phyloP scores from a whole-genome alignment of 116 monocot species.

The Zostera marina region DNA sequence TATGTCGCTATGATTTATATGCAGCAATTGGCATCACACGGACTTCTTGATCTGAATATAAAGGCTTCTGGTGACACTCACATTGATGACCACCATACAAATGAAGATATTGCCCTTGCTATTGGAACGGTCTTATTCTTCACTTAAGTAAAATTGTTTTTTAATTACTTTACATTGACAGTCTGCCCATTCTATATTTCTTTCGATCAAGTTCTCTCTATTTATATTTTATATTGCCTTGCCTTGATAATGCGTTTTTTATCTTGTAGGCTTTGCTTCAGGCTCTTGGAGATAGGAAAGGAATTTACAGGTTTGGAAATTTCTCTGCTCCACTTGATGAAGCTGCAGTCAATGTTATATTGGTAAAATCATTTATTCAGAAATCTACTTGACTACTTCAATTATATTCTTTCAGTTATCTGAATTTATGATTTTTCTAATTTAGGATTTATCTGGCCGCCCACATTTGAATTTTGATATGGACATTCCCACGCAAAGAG shows the following conservation, averaged over 20 bases:
- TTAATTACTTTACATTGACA: neutral
- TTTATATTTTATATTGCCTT: too few species aligned
- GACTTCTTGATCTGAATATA: conserved; percentile 73
- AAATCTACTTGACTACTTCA: neutral
- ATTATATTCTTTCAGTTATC: neutral
- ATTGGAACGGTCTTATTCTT: conserved; percentile 63
- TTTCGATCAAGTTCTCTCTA: neutral
- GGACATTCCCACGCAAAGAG: conserved; percentile 72
- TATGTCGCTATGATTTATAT: neutral
- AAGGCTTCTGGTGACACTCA: conserved; percentile 81
- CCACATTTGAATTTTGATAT: conserved; percentile 78
- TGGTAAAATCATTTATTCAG: conserved; percentile 31
- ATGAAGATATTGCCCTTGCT: conserved; percentile 97
- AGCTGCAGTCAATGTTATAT: conserved; percentile 78
- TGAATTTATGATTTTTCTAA: conserved; percentile 1
- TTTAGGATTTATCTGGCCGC: conserved; percentile 88
- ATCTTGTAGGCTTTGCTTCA: conserved; percentile 59
- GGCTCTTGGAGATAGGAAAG: conserved; percentile 96
- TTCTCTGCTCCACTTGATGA: conserved; percentile 92
- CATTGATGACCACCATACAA: conserved; percentile 97
- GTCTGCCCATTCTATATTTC: neutral
- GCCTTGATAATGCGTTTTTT: neutral
- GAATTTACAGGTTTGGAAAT: conserved; percentile 84
- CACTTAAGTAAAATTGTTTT: neutral
- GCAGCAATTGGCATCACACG: conserved; percentile 95